phyloP scores from a whole-genome alignment of 2,329 filamentous ascomycete species.

The Phaeosphaeria sp. region DNA sequence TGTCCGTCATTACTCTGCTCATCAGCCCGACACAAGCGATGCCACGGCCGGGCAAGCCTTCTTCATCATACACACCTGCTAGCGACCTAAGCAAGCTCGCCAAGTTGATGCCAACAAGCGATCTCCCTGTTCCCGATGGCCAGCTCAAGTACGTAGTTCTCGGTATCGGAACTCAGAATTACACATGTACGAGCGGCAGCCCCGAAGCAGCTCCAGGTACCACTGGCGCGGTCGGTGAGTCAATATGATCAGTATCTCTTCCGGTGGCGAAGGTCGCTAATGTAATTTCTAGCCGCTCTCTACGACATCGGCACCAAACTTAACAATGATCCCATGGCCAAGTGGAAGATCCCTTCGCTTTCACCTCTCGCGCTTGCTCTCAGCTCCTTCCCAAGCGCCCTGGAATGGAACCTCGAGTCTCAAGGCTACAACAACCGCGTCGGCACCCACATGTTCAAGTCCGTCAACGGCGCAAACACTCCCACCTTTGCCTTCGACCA shows the following conservation, averaged over 20 bases:
- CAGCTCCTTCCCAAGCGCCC: constrained; percentile 19
- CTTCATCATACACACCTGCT: constrained; percentile 19
- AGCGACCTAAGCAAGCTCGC: constrained; percentile 33
- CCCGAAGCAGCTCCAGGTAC: constrained; percentile 36
- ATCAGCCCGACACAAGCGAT: constrained; percentile 24
- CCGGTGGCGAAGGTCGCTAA: constrained; percentile 9
- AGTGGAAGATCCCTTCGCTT: constrained; percentile 42
- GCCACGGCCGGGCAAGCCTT: constrained; percentile 15
- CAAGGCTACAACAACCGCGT: constrained; percentile 52
- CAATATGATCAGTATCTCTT: background rate
- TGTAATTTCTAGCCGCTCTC: constrained; percentile 34
- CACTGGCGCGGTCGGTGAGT: constrained; percentile 43
- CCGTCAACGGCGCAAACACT: constrained; percentile 31
- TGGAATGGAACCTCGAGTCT: constrained; percentile 35
- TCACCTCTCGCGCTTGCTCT: constrained; percentile 43
- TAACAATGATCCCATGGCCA: constrained; percentile 34
- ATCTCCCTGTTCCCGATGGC: constrained; percentile 35
- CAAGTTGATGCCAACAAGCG: constrained; percentile 35
- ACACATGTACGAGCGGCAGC: constrained; percentile 50
- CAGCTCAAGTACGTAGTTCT: constrained; percentile 56
- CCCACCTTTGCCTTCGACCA: constrained; percentile 67
- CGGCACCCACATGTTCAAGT: constrained; percentile 73
- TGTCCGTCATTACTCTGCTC: constrained; percentile 27
- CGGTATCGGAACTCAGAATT: constrained; percentile 62
- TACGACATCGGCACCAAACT: constrained; percentile 46